Evolutionary conservation across 352 stramenopile species (phyloP).

Genomic region (Globisporangium spinosum): DNA sequence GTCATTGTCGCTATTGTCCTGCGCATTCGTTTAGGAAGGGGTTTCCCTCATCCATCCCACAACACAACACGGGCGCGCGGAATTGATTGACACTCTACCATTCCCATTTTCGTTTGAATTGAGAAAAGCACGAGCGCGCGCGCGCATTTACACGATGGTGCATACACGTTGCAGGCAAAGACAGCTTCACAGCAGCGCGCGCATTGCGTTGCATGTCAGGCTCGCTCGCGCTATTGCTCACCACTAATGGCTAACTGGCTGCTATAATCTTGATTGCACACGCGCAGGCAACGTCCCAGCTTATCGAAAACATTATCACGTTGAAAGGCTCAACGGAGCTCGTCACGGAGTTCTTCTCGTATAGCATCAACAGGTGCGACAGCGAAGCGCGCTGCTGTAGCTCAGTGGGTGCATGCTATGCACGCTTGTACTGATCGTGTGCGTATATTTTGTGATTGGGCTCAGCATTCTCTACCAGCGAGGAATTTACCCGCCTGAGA

Average conservation of each 20-base stretch:
- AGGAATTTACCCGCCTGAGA: slow-evolving; percentile 99
- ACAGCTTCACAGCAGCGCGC: background rate
- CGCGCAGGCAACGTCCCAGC: slow-evolving; percentile 56
- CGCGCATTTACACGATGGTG: slow-evolving; percentile 5
- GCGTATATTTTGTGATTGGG: background rate
- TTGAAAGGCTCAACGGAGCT: slow-evolving; percentile 98
- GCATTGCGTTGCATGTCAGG: background rate
- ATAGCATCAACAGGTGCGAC: slow-evolving; percentile 95
- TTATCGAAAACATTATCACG: slow-evolving; percentile 95
- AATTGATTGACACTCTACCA: background rate
- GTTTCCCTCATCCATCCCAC: slow-evolving; percentile 7
- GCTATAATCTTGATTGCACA: background rate
- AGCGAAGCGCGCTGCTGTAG: background rate
- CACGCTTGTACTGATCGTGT: slow-evolving; percentile 7
- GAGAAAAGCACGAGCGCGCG: background rate
- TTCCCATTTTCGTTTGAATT: slow-evolving; percentile 12
- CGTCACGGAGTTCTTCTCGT: slow-evolving; percentile 99
- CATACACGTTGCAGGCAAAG: background rate
- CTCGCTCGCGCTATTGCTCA: background rate
- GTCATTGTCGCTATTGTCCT: background rate
- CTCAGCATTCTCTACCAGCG: slow-evolving; percentile 93
- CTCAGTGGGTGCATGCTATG: slow-evolving; percentile 3
- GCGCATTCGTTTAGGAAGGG: slow-evolving; percentile 21
- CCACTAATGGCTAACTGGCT: background rate
- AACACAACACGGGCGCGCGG: background rate